These are phyloP conservation scores for Colletotrichum simmondsii DNA, from an alignment of 2,329 filamentous ascomycete genomes.

Conservation along the genomic window DNA sequence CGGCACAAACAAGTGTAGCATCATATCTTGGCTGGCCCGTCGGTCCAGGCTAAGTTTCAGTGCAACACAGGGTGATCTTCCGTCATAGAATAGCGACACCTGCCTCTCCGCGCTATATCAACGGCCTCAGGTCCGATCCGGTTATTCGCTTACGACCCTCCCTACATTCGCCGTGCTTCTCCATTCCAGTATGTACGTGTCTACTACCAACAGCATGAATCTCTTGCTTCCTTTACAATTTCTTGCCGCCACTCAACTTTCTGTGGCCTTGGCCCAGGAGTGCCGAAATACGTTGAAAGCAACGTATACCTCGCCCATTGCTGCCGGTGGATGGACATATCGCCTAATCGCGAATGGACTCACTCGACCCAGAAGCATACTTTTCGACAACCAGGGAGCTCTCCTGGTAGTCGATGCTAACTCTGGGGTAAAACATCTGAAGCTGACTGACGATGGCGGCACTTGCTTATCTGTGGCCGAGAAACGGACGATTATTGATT, in stretches of 20 bases:
- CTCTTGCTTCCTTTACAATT: neutral
- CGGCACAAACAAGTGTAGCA: neutral
- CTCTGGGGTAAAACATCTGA: constrained; percentile 52
- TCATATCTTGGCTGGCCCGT: neutral
- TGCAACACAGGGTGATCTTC: neutral
- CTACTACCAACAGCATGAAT: neutral
- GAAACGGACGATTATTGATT: constrained; percentile 36
- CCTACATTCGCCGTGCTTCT: neutral
- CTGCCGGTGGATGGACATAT: constrained; percentile 54
- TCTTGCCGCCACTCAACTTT: neutral
- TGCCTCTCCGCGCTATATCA: neutral
- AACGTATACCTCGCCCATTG: constrained; percentile 49
- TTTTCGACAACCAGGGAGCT: constrained; percentile 55
- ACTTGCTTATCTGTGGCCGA: constrained; percentile 49
- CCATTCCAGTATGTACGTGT: neutral
- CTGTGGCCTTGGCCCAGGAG: constrained; percentile 11
- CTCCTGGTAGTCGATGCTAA: constrained; percentile 58
- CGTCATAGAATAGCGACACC: neutral
- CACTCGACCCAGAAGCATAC: constrained; percentile 53
- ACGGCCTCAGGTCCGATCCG: neutral
- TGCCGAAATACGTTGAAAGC: constrained; percentile 48
- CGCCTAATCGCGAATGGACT: constrained; percentile 53
- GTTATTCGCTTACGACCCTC: neutral
- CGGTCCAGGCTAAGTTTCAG: neutral
- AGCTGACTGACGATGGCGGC: constrained; percentile 52